A percentile compares a stretch with the other conserved stretches of the same genome.
These are phyloP conservation scores for Yamadazyma akitaensis DNA, from an alignment of 805 yeast genomes.

Conservation along the genomic window DNA sequence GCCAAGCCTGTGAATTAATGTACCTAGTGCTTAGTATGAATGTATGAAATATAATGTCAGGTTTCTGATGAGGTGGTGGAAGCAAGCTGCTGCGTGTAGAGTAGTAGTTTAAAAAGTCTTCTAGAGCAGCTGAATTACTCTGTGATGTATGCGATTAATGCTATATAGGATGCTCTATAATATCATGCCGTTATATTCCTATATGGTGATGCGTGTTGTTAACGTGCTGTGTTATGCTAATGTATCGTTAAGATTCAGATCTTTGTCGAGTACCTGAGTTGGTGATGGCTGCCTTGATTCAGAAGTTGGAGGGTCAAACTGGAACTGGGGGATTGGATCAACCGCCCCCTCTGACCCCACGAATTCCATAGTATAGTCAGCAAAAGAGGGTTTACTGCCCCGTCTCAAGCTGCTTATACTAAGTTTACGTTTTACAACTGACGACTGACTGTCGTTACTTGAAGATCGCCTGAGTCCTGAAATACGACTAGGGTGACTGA, in stretches of 20 bases:
- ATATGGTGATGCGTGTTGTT: no score
- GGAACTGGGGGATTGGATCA: not conserved
- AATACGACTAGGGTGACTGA: not conserved
- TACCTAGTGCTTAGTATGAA: not conserved
- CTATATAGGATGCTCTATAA: not conserved
- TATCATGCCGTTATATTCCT: not conserved
- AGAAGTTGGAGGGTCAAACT: not conserved
- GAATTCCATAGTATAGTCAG: not conserved
- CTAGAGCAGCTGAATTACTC: no score
- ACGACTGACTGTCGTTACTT: conserved; percentile 2
- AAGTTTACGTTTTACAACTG: conserved; percentile 3
- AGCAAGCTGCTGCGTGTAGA: no score
- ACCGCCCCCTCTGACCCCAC: not conserved
- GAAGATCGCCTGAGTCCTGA: not conserved
- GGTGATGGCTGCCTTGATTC: conserved; percentile 13
- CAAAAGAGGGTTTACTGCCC: not conserved
- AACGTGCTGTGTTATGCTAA: not conserved
- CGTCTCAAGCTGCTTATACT: not conserved
- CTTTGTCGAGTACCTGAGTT: conserved; percentile 6
- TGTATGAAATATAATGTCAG: not conserved
- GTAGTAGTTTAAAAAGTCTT: no score
- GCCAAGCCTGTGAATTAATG: conserved; percentile 44
- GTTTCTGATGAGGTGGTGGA: no score
- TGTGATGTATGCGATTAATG: no score
- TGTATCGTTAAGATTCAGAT: not conserved